These are phyloP conservation scores for Durusdinium trenchii DNA, from an alignment of 73 alveolate species.

Conservation along the genomic window DNA sequence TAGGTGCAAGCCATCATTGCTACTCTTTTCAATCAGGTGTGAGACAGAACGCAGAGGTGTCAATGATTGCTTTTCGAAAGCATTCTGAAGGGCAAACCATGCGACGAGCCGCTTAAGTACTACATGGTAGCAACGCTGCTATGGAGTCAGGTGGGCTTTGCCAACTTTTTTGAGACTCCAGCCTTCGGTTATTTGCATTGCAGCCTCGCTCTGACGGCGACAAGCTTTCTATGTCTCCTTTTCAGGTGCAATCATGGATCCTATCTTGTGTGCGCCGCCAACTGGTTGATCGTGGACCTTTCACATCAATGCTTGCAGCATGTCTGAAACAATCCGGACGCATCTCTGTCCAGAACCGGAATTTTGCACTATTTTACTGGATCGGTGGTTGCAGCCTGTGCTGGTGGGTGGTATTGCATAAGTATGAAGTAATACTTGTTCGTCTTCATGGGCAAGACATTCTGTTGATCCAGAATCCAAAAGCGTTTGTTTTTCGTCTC, in stretches of 20 bases:
- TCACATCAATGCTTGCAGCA: not conserved
- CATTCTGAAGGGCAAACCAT: slow-evolving; percentile 9
- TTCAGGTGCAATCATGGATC: slow-evolving; percentile 24
- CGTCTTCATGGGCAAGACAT: too few species aligned
- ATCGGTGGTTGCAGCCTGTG: too few species aligned
- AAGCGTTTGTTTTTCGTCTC: not conserved
- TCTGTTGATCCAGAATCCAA: not conserved
- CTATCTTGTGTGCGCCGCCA: not conserved
- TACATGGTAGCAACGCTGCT: slow-evolving; percentile 39
- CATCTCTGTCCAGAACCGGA: too few species aligned
- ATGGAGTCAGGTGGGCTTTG: slow-evolving; percentile 53
- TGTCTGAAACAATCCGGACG: too few species aligned
- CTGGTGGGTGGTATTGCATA: not conserved
- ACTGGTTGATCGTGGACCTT: slow-evolving; percentile 12
- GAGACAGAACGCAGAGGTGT: not conserved
- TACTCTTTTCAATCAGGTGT: slow-evolving; percentile 6
- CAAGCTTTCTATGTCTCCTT: not conserved
- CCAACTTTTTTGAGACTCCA: not conserved
- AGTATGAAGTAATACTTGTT: not conserved
- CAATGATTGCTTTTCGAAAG: not conserved
- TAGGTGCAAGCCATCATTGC: slow-evolving; percentile 39
- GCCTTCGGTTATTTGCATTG: not conserved
- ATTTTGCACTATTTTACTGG: too few species aligned
- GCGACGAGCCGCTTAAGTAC: slow-evolving; percentile 45
- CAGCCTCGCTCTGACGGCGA: not conserved